A percentile compares a stretch with the other conserved stretches of the same genome.
Evolutionary conservation across 768 basidiomycete genomes (phyloP).

Genomic region (Chlorophyllum brunneum): DNA sequence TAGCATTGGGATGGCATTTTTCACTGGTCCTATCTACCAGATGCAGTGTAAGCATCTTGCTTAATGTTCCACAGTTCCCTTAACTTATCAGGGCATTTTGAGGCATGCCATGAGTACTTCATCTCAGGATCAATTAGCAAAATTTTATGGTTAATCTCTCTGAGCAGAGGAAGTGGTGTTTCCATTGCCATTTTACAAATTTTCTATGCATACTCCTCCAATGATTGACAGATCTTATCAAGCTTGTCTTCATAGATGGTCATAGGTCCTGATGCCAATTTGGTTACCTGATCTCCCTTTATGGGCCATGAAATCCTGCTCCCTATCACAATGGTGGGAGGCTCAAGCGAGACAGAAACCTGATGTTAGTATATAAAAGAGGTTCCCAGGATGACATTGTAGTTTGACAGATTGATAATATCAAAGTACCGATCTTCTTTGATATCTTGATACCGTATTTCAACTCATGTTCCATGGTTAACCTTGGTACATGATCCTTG

Average conservation of each 20-base stretch:
- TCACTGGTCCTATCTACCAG: conserved; percentile 27
- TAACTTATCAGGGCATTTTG: conserved; percentile 35
- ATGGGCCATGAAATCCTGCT: conserved; percentile 17
- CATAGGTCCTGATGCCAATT: conserved; percentile 16
- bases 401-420: conserved; percentile 35
- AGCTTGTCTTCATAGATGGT: conserved; percentile 14
- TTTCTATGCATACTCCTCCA: conserved; percentile 20
- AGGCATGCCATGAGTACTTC: conserved; percentile 28
- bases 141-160: conserved; percentile 35
- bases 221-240: conserved; percentile 15
- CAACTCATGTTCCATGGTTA: conserved; percentile 21
- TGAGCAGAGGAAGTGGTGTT: conserved; percentile 26
- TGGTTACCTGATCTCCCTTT: conserved; percentile 9
- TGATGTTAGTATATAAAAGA: conserved; percentile 34
- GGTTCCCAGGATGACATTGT: conserved; percentile 38
- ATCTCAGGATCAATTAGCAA: conserved; percentile 32
- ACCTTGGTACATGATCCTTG: conserved; percentile 38
- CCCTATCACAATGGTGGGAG: conserved; percentile 23
- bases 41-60: conserved; percentile 22
- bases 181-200: conserved; percentile 21
- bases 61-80: conserved; percentile 27
- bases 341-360: conserved; percentile 24
- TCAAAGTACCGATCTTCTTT: conserved; percentile 28
- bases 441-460: conserved; percentile 32
- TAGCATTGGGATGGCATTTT: conserved; percentile 34